Percentiles rank a stretch among this genome's conserved stretches.
Evolutionary conservation across 2,329 filamentous ascomycete species (phyloP).

Genomic region (Ophiocordyceps australis): DNA sequence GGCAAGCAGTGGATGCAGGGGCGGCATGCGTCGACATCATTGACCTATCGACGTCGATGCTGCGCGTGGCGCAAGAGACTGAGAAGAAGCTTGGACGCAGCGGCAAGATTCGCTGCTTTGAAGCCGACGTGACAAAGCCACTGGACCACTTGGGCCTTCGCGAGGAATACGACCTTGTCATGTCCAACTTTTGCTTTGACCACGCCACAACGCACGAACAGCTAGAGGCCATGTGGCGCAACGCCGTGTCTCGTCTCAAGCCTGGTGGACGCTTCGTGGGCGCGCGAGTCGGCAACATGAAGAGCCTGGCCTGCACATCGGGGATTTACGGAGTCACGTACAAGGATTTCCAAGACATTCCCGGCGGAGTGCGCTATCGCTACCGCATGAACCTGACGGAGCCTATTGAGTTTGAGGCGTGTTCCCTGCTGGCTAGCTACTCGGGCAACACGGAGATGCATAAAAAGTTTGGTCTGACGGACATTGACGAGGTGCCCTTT

Average conservation of each 20-base stretch:
- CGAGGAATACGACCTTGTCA: conserved; percentile 3
- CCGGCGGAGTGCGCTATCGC: not conserved
- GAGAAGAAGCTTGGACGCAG: not conserved
- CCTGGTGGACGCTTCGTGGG: conserved; percentile 2
- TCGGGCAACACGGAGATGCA: conserved; percentile 1
- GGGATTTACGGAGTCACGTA: not conserved
- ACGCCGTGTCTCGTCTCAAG: conserved; percentile 1
- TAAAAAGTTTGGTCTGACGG: not conserved
- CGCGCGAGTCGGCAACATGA: not conserved
- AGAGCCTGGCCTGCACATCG: not conserved
- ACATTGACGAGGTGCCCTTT: conserved; percentile 1
- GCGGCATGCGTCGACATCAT: conserved; percentile 2
- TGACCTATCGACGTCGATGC: conserved; percentile 1
- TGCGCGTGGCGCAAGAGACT: not conserved
- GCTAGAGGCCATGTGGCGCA: conserved; percentile 1
- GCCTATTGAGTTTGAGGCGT: not conserved
- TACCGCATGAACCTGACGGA: not conserved
- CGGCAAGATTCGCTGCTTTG: not conserved
- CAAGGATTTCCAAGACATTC: not conserved
- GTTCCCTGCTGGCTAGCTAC: too few relatives aligned
- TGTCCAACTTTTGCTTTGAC: conserved; percentile 2
- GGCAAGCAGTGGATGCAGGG: conserved; percentile 1
- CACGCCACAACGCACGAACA: not conserved
- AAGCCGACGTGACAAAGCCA: not conserved
- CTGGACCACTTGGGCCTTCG: conserved; percentile 1